A percentile compares a stretch with the other conserved stretches of the same genome.
Evolutionary conservation across 768 basidiomycete genomes (phyloP).

Genomic region (Lactarius pseudohatsudake): DNA sequence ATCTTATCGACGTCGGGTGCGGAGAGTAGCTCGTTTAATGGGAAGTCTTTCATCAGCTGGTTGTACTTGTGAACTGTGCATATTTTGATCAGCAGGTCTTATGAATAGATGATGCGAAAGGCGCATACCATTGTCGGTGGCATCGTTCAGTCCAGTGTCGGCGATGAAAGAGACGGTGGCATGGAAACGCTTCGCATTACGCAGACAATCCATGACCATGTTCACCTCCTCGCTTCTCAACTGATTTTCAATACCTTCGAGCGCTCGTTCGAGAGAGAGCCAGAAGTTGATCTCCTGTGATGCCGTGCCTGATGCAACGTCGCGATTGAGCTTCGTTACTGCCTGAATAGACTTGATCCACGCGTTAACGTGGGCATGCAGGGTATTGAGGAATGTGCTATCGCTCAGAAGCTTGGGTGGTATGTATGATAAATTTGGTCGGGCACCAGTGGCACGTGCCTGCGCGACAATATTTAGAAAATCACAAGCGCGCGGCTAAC

Average conservation of each 20-base stretch:
- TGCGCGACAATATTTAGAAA: neutral
- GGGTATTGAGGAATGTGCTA: constrained; percentile 86
- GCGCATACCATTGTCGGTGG: constrained; percentile 76
- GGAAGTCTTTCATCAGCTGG: constrained; percentile 98
- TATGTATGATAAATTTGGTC: constrained; percentile 74
- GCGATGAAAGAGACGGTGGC: constrained; percentile 98
- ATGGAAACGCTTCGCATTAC: constrained; percentile 95
- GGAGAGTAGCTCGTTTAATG: constrained; percentile 92
- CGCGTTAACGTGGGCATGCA: constrained; percentile 90
- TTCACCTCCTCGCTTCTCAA: constrained; percentile 88
- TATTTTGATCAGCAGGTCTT: constrained; percentile 4
- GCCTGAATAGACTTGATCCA: constrained; percentile 99
- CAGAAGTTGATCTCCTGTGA: constrained; percentile 99
- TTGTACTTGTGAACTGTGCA: constrained; percentile 92
- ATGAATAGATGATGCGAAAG: neutral
- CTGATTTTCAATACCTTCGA: constrained; percentile 92
- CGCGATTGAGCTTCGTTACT: constrained; percentile 92
- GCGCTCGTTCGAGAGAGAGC: constrained; percentile 89
- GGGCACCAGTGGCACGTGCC: constrained; percentile 52
- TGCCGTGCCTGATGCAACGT: constrained; percentile 92
- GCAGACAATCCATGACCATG: constrained; percentile 89
- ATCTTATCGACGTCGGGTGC: constrained; percentile 96
- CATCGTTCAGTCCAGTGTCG: constrained; percentile 94
- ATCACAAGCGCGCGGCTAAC: neutral
- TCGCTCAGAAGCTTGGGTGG: constrained; percentile 78